A percentile compares a stretch with the other conserved stretches of the same genome.
Evolutionary conservation across 2,329 filamentous ascomycete species (phyloP).

Genomic region (Epichloe bromicola): DNA sequence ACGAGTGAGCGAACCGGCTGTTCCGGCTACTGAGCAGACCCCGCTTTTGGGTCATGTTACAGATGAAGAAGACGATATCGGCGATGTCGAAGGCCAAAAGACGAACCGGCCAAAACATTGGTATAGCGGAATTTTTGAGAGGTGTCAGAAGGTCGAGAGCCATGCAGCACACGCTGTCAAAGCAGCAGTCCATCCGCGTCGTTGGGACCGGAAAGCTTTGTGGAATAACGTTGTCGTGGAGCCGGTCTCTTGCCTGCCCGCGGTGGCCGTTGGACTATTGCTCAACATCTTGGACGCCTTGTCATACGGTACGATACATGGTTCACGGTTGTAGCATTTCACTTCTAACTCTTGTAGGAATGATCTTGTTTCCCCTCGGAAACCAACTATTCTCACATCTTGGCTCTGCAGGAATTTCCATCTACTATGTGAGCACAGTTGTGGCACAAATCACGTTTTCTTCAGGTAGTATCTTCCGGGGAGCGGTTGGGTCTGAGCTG

Average conservation of each 20-base stretch:
- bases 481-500: constrained; percentile 89
- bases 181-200: constrained; percentile 45
- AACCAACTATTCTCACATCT: constrained; percentile 74
- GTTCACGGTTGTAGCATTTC: constrained; percentile 3
- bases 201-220: constrained; percentile 57
- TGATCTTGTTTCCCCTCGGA: constrained; percentile 90
- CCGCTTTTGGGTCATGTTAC: constrained; percentile 30
- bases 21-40: constrained; percentile 28
- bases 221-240: constrained; percentile 51
- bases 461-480: constrained; percentile 72
- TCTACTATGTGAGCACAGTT: constrained; percentile 98
- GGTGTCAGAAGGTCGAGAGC: constrained; percentile 19
- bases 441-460: constrained; percentile 87
- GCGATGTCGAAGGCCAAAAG: constrained; percentile 41
- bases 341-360: constrained; percentile 35
- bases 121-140: constrained; percentile 20
- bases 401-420: constrained; percentile 88
- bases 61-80: constrained; percentile 17
- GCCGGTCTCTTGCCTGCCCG: constrained; percentile 62
- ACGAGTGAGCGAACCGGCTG: constrained; percentile 4
- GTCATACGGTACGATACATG: constrained; percentile 59
- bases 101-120: constrained; percentile 18
- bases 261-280: constrained; percentile 76
- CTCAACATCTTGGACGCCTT: constrained; percentile 90
- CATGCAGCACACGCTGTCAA: constrained; percentile 18